A percentile compares a stretch with the other conserved stretches of the same genome.
Conservation (phyloP, 1,139 yeast species). For the Candida mesenterica region DNA sequence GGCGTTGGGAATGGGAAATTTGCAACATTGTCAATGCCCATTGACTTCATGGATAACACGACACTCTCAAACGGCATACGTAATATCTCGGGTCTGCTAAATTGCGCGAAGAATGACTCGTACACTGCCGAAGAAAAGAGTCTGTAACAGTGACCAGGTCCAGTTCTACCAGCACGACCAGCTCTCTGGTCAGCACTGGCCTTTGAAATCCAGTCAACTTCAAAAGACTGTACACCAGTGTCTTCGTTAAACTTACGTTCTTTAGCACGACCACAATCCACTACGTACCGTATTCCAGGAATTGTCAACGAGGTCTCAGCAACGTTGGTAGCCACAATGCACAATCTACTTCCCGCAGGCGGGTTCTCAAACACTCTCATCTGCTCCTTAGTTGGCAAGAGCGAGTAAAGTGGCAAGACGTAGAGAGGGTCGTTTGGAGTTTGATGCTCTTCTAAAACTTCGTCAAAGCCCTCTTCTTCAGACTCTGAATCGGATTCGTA, state of each 20-base stretch:
- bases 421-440: conserved; percentile 78
- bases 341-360: conserved; percentile 80
- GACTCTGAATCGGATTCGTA: conserved; percentile 38
- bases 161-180: conserved; percentile 99
- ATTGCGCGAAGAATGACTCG: conserved; percentile 80
- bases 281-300: conserved; percentile 92
- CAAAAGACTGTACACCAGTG: conserved; percentile 91
- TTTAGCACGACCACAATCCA: conserved; percentile 92
- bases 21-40: conserved; percentile 89
- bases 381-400: conserved; percentile 90
- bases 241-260: conserved; percentile 81
- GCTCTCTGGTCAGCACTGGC: conserved; percentile 96
- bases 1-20: conserved; percentile 98
- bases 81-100: conserved; percentile 83
- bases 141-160: conserved; percentile 97
- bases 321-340: conserved; percentile 95
- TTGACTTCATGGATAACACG: conserved; percentile 89
- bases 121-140: conserved; percentile 92
- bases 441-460: conserved; percentile 70
- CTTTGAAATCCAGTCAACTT: conserved; percentile 88
- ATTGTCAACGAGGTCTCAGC: conserved; percentile 98
- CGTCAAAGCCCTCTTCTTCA: conserved; percentile 89
- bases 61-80: conserved; percentile 97
- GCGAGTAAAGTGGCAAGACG: conserved; percentile 88
- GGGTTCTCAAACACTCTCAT: conserved; percentile 88